Conservation (phyloP, 2,329 filamentous ascomycete genomes). For the Shiraia sp. region DNA sequence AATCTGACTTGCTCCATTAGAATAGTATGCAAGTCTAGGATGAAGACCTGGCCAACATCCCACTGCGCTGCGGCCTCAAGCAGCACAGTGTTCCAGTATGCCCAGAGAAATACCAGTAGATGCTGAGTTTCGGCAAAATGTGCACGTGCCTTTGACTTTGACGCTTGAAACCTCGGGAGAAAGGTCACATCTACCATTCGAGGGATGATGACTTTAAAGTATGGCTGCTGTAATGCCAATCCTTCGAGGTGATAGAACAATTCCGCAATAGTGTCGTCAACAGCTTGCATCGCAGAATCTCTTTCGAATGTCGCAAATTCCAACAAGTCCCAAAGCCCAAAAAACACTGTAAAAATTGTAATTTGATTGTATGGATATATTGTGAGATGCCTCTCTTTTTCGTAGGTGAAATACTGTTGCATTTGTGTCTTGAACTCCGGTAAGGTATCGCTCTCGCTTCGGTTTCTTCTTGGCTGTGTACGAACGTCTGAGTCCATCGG, state of each 20-base stretch:
- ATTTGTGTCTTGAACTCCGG: slow-evolving; percentile 45
- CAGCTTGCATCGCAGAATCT: slow-evolving; percentile 30
- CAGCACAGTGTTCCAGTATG: slow-evolving; percentile 43
- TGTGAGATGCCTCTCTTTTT: slow-evolving; percentile 22
- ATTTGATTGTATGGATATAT: slow-evolving; percentile 22
- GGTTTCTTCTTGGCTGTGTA: slow-evolving; percentile 24
- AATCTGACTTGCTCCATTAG: slow-evolving; percentile 40
- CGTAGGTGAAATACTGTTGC: slow-evolving; percentile 39
- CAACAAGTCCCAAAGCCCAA: slow-evolving; percentile 44
- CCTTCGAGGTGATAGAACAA: slow-evolving; percentile 41
- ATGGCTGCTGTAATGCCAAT: slow-evolving; percentile 30
- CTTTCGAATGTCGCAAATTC: slow-evolving; percentile 36
- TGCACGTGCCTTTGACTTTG: slow-evolving; percentile 22
- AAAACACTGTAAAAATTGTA: slow-evolving; percentile 43
- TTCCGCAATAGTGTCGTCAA: slow-evolving; percentile 37
- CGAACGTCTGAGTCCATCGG: slow-evolving; percentile 38
- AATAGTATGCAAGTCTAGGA: slow-evolving; percentile 39
- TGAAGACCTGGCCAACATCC: slow-evolving; percentile 35
- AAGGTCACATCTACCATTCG: slow-evolving; percentile 42
- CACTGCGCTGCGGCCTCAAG: slow-evolving; percentile 33
- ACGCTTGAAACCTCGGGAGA: slow-evolving; percentile 36
- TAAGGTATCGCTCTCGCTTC: slow-evolving; percentile 19
- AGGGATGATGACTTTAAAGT: slow-evolving; percentile 36
- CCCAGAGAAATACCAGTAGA: slow-evolving; percentile 35
- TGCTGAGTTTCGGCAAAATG: slow-evolving; percentile 40